Evolutionary conservation across 192 early-diverging fungal genomes (phyloP).

Genomic region (Entophlyctis luteolus): DNA sequence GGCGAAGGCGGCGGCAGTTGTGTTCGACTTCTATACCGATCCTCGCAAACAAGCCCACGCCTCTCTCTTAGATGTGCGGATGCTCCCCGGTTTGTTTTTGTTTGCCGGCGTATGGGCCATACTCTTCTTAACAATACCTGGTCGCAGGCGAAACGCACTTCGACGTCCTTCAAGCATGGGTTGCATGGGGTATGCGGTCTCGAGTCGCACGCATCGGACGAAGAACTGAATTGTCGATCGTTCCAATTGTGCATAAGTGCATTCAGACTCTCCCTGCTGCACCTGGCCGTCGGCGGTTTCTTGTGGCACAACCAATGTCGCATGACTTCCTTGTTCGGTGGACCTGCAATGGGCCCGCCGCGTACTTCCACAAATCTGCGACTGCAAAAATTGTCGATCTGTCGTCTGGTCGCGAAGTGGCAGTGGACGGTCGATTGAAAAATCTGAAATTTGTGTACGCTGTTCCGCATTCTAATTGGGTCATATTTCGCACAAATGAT

Average conservation of each 20-base stretch:
- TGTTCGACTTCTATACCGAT: neutral
- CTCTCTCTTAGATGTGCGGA: too few relatives aligned
- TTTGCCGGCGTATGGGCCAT: neutral
- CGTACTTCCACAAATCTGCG: neutral
- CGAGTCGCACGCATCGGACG: neutral
- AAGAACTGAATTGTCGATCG: neutral
- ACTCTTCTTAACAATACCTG: neutral
- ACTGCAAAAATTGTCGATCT: neutral
- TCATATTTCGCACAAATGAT: neutral
- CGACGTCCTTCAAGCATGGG: neutral
- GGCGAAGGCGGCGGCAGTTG: neutral
- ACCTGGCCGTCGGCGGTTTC: neutral
- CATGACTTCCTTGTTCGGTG: neutral
- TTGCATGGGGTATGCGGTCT: neutral
- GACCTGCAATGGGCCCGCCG: neutral
- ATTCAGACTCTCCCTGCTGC: neutral
- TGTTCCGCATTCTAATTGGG: slow-evolving; percentile 3
- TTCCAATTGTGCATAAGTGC: neutral
- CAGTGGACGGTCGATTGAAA: neutral
- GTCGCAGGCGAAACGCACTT: neutral
- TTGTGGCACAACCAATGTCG: slow-evolving; percentile 1
- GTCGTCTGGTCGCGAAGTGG: neutral
- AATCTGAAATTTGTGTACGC: neutral
- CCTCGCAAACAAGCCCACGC: neutral
- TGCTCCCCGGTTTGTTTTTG: neutral